Conservation (phyloP, 305 asterid species). For the Ajuga reptans region DNA sequence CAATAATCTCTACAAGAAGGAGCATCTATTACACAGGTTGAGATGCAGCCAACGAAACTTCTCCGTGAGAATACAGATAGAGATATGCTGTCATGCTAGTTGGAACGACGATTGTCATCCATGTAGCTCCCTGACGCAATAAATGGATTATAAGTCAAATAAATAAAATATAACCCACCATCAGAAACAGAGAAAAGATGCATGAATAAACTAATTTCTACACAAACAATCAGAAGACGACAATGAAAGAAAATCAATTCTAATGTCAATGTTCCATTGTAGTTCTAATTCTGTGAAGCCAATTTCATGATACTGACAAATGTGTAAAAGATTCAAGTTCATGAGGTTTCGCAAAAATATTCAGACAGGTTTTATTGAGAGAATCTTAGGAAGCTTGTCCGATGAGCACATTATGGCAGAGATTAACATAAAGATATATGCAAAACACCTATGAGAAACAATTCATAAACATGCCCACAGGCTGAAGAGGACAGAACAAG, state of each 20-base stretch:
- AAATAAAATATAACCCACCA: constrained; percentile 14
- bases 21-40: constrained; percentile 99
- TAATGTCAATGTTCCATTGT: background rate
- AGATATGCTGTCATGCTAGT: constrained; percentile 98
- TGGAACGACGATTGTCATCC: constrained; percentile 96
- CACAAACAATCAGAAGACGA: background rate
- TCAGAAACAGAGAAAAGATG: constrained; percentile 14
- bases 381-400: background rate
- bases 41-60: constrained; percentile 90
- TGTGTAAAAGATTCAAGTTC: background rate
- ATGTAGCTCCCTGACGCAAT: constrained; percentile 73
- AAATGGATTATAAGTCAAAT: constrained; percentile 21
- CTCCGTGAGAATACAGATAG: constrained; percentile 95
- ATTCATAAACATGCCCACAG: background rate
- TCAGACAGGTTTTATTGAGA: no score
- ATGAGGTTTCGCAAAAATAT: background rate
- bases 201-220: constrained; percentile 3
- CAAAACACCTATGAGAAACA: background rate
- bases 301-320: background rate
- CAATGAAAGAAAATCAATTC: background rate
- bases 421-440: background rate
- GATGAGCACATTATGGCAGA: background rate
- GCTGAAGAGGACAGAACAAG: background rate
- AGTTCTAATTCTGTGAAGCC: background rate
- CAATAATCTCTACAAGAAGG: constrained; percentile 38